Conservation (phyloP, 306 rosid species). For the Quercus robur region DNA sequence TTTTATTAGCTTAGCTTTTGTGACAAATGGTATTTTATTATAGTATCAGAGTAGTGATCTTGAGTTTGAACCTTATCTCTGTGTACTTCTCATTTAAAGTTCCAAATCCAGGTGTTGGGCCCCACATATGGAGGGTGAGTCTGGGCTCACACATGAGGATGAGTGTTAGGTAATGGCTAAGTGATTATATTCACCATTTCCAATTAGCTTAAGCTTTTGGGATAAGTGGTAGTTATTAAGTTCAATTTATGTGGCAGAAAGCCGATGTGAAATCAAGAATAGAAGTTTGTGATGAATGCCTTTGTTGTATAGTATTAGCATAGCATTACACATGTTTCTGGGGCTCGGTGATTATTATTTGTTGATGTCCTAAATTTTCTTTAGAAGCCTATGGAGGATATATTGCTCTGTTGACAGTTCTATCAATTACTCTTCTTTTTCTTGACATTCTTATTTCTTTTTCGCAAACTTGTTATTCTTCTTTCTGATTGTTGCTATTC, state of each 20-base stretch:
- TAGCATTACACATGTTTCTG: not conserved
- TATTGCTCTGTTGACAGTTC: conserved; percentile 8
- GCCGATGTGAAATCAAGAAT: conserved; percentile 4
- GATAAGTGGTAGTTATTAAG: not conserved
- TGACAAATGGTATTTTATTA: too few species aligned
- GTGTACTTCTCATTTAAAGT: too few species aligned
- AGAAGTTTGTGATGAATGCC: not conserved
- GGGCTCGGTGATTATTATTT: not conserved
- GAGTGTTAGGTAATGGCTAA: too few species aligned
- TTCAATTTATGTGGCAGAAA: not conserved
- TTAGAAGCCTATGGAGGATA: conserved; percentile 5
- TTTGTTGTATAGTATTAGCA: conserved; percentile 4
- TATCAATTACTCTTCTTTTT: not conserved
- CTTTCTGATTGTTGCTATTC: conserved; percentile 28
- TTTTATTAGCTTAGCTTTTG: too few species aligned
- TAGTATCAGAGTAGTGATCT: too few species aligned
- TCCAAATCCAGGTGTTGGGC: too few species aligned
- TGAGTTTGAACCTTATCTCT: too few species aligned
- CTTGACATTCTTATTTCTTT: not conserved
- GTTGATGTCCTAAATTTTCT: conserved; percentile 7
- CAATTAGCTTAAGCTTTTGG: too few species aligned
- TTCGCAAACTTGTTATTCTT: not conserved
- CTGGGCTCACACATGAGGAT: too few species aligned
- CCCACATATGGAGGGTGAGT: too few species aligned
- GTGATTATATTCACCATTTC: too few species aligned